Percentiles rank a stretch among this genome's conserved stretches.
Evolutionary conservation across 345 rosid species (phyloP).

Genomic region (Lumnitzera racemosa): DNA sequence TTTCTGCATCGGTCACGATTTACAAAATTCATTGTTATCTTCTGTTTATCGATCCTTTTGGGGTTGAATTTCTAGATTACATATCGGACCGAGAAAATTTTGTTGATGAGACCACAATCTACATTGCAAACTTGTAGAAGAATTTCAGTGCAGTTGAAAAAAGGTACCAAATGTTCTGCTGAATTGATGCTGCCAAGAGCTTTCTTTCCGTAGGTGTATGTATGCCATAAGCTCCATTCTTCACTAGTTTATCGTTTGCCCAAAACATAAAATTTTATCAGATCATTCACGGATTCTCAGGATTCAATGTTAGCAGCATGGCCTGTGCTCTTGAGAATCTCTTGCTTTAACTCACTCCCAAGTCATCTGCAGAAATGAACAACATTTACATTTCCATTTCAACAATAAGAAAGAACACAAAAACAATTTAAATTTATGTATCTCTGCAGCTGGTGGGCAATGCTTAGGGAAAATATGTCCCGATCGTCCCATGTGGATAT

Average conservation of each 20-base stretch:
- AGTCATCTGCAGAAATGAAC: constrained; percentile 29
- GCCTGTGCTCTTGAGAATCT: constrained; percentile 55
- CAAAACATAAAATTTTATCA: constrained; percentile 35
- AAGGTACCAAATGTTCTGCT: no score
- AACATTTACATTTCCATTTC: neutral
- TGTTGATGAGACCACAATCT: no score
- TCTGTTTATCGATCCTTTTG: no score
- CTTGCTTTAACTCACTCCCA: constrained; percentile 54
- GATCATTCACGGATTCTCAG: constrained; percentile 31
- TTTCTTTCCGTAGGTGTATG: no score
- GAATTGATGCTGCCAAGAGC: no score
- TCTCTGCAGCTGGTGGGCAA: constrained; percentile 56
- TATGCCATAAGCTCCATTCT: neutral
- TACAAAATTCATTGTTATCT: no score
- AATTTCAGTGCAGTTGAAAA: no score
- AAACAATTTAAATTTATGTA: constrained; percentile 1
- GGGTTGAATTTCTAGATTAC: no score
- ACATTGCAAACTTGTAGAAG: no score
- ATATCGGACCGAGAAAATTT: no score
- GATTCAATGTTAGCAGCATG: constrained; percentile 70
- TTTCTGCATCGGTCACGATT: no score
- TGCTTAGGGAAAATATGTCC: constrained; percentile 44
- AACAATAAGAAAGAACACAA: no score
- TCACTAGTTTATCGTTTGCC: constrained; percentile 2
- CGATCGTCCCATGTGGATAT: constrained; percentile 58